Evolutionary conservation across 257 asterid genomes (phyloP), one percentile per base, ranked within the genome.

Genomic region (Solanum paucissectum): DNA sequence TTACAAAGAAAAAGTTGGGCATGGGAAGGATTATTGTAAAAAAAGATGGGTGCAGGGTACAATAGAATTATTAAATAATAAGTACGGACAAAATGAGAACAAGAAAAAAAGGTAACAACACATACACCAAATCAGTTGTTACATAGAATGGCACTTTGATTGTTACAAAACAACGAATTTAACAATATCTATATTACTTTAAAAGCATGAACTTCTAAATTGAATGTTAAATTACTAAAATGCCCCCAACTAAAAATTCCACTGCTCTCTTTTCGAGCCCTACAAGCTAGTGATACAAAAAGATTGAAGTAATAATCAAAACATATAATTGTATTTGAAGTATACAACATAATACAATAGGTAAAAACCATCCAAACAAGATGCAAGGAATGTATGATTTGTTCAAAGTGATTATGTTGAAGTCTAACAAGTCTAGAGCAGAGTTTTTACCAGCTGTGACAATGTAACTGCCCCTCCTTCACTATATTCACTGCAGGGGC

Each of bases 401-500:
- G 29, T 20, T 49, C 32, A 29, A 46, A 82, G 71, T 82, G 20
- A 49, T 40, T 82, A 82, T 18, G 12, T 82, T 29, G 44, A 82
- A 52, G 64, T 82, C 69, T 82, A 82, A 34, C 82, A 38, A 76
- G 88, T 82, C 87, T 84, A 52, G 46, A 85, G 86, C 76, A 40
- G 86, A 87, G 71, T 68, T 85, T 88, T 36, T 91, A 97, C 99
- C 98, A 97, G 94, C 85, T 94, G 98, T 68, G 99, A 97, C 95
- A 97, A 93, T 89, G 94, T 93, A 91, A 96, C 99, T 89, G 99
- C 98, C 89, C 94, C 98, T 83, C 95, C 99, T 91, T 94, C 98
- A 88, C 91, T 89, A 90, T 92, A 92, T 89, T 95, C 99, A 91
- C 95, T 98, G 90, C 94, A 95, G 34, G 99, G 99, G 92, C 99